Evolutionary conservation across 257 asterid genomes (phyloP), one percentile per base, ranked within the genome.

Genomic region (Nicotiana obtusifolia): DNA sequence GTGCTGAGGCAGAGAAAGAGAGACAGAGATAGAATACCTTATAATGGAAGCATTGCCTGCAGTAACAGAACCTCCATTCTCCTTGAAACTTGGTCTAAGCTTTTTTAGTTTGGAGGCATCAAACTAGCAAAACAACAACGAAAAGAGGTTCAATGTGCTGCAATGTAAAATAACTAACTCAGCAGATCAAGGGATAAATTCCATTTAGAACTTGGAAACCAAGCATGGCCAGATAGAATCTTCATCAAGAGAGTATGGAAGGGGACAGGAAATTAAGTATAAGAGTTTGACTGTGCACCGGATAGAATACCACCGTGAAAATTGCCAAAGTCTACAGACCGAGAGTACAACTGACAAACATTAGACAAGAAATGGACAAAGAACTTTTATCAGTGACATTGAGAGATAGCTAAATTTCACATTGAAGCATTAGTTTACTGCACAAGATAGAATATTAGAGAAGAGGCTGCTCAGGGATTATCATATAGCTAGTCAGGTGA

Each of bases 11-110:
- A 47, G 79, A 24, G 24, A 84, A 57, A 56, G 80, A 80, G 81
- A 80, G 78, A 77, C 67, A 64, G 83, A 84, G 76, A 73, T 66
- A 85, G 73, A 67, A 81, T 78, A 95, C 99, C 99, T 96, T 87
- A 96, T 93, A 84, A 86, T 90, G 80, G 99, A 96, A 83, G 98
- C 93, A 89, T 96, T 96, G 87, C 99, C 98, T 28, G 99, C 98
- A 65, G 99, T 94, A 49, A 96, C 97, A 73, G 99, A 85, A 87
- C 99, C 99, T 79, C 97, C 98, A 22, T 88, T 88, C 76, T 73
- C 80, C 90, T 93, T 94, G 88, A 96, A 96, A 87, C 95, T 94
- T 80, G 98, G 97, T 66, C 88, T 87, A 54, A 96, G 99, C 89
- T 88, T 93, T 87, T 90, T 90, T 78, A 96, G 86, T 91, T 89